These are phyloP conservation scores for Colletotrichum nymphaeae DNA, from an alignment of 2,329 filamentous ascomycete genomes.

Conservation along the genomic window DNA sequence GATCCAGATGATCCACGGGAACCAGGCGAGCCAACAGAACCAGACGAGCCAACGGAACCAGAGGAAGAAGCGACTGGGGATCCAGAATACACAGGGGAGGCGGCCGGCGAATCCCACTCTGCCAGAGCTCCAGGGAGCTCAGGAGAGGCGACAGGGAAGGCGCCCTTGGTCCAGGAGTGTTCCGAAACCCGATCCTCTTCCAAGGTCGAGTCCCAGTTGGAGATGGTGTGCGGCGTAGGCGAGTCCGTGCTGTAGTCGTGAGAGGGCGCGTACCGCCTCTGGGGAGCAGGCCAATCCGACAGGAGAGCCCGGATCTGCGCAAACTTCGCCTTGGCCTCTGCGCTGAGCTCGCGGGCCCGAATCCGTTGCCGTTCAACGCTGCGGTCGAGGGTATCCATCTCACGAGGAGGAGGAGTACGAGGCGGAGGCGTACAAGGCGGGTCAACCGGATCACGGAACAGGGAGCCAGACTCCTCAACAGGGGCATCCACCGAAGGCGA, in stretches of 20 bases:
- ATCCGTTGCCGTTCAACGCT: constrained; percentile 7
- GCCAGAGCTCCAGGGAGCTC: constrained; percentile 2
- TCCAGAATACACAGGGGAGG: background rate
- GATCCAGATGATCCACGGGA: background rate
- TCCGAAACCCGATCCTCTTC: constrained; percentile 1
- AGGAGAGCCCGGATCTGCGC: constrained; percentile 6
- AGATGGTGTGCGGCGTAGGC: constrained; percentile 16
- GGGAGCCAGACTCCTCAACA: background rate
- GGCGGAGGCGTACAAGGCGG: constrained; percentile 4
- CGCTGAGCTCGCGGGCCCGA: constrained; percentile 1
- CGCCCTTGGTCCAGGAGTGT: background rate
- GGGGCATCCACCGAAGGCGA: background rate
- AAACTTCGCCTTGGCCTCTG: background rate
- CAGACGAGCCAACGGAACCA: background rate
- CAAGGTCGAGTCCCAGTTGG: constrained; percentile 17
- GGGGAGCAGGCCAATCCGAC: background rate
- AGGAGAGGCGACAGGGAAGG: background rate
- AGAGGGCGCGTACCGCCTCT: background rate
- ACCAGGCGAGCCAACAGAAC: no score
- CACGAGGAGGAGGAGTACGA: background rate
- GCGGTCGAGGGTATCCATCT: constrained; percentile 11
- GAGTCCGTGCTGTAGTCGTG: constrained; percentile 13
- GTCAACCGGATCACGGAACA: background rate
- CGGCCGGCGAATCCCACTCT: constrained; percentile 1
- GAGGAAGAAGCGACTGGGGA: background rate